Base-by-base conservation (phyloP, 1,284 basidiomycete genomes). In the Pyrrhoderma lamaoense region DNA sequence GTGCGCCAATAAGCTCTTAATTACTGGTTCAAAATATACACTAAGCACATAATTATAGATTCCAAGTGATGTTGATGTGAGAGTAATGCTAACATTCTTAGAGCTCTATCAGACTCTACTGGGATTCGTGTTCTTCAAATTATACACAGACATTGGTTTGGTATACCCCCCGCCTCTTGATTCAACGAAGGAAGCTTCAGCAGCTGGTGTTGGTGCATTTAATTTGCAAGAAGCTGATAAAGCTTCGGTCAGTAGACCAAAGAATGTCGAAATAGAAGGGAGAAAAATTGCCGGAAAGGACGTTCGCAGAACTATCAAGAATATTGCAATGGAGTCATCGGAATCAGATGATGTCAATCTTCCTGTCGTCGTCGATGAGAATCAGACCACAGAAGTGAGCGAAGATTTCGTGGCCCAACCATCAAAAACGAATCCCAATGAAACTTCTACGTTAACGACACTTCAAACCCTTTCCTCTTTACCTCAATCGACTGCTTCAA, bases 1-100 rank as follows among this genome's bases (percentile, higher is more conserved):
- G 93, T 96, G 61, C 54, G 79, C 68, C 13, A 2, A 27, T 44
- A 46, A 42, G 49, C 40, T 49, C 18, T 45, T 36, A 22, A 18
- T 53, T 36, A 8, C 11, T 11, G 11, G 11, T 5, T 5, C 27
- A 7, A 18, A 5, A 7, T 5, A 7, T 8, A 5, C 21, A 40
- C n/a, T 18, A 16, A 5, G 5, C 8, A 5, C 14, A 16, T 22
- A 22, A 37, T 37, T 52, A n/a, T 59, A 94, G 91, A 84, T 97
- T 54, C 96, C 96, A 7, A 69, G 83, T 45, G 95, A 99, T 63
- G 94, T 99, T 57, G 96, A 99, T 68, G 90, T 97, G 64, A 86
- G 96, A 47, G 95, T 99, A 51, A 96, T 99, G 87, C 71, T 97
- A 59, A 99, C 96, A 9, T 99, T 99, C 77, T 72, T 99, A 62